These are phyloP conservation scores for Sungouiella blattae DNA, from an alignment of 805 yeast species.

Conservation along the genomic window DNA sequence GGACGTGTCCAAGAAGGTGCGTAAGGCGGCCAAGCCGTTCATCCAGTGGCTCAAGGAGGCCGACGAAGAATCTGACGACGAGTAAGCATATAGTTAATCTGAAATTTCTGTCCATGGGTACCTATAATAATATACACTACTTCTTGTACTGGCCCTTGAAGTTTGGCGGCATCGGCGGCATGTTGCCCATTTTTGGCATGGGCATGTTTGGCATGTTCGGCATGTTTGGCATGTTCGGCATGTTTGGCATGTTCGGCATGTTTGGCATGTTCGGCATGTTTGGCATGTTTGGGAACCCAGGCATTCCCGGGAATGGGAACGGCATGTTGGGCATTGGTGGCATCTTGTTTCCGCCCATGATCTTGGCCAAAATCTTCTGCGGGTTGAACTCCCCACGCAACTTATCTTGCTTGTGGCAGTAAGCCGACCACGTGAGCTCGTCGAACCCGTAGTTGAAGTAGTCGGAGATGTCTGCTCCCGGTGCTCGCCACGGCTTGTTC, in stretches of 20 bases:
- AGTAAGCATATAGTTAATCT: constrained; percentile 25
- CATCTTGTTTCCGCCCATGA: constrained; percentile 35
- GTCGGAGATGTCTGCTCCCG: constrained; percentile 93
- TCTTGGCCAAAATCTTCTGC: constrained; percentile 67
- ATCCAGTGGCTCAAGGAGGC: constrained; percentile 94
- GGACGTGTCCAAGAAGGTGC: constrained; percentile 86
- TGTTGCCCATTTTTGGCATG: constrained; percentile 8
- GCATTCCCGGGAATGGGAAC: constrained; percentile 19
- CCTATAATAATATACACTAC: background rate
- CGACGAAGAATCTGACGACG: constrained; percentile 74
- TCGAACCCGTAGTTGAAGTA: constrained; percentile 96
- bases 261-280: constrained; percentile 23
- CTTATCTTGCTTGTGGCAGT: constrained; percentile 83
- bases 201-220: constrained; percentile 27
- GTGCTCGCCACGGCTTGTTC: constrained; percentile 97
- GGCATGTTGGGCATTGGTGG: constrained; percentile 16
- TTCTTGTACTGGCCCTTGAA: constrained; percentile 2
- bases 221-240: constrained; percentile 23
- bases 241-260: constrained; percentile 19
- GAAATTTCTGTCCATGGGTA: background rate
- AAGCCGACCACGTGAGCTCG: constrained; percentile 93
- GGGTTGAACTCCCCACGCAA: constrained; percentile 78
- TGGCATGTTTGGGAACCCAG: constrained; percentile 18
- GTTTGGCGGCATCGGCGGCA: constrained; percentile 6
- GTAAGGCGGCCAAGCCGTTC: constrained; percentile 95